Evolutionary conservation across 805 yeast species (phyloP), one percentile per base, ranked within the genome.

Genomic region (Metschnikowia borealis): DNA sequence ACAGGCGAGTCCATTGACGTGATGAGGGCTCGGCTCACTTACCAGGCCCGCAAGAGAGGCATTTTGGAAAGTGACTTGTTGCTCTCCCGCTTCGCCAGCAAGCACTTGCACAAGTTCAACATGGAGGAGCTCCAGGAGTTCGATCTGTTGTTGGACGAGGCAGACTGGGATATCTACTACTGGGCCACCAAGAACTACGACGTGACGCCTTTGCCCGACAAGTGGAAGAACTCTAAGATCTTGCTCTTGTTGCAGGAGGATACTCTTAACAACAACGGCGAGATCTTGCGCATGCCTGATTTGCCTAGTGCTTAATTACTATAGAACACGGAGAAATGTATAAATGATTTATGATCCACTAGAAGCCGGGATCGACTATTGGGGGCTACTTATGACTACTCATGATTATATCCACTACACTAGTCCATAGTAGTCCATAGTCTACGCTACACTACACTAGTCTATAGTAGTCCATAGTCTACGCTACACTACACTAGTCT

Each of bases 151-250:
- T 76, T 94, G 63, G 96, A 94, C 67, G 96, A 92, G 68, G 81
- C 92, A n/a, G 99, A 94, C 68, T 94, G 99, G 99, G 99, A 94
- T 68, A 91, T 94, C 53, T 94, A 89, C 68, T 94, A 94, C 72
- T 92, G 99, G 99, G 96, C 96, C 23, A 89, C 97, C 2, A 81
- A 80, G 57, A 89, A 91, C 66, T 87, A 71, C 61, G 83, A 81
- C 34, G 82, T 87, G 17, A 87, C 91, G 43, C 96, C 96, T 13
- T 75, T 92, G 55, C 97, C 98, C 14, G 89, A 87, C 38, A 80
- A 80, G 63, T 94, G 96, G 96, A 76, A 83, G 63, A 63, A 85
- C 51, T 81, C 87, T 11, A 71, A 78, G 58, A 73, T 92, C 37
- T 75, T 92, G 72, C 64, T 65, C 48, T 64, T 76, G 69, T 72